Base-by-base conservation (phyloP, 495 filamentous ascomycete genomes). In the Ascodesmis nigricans region DNA sequence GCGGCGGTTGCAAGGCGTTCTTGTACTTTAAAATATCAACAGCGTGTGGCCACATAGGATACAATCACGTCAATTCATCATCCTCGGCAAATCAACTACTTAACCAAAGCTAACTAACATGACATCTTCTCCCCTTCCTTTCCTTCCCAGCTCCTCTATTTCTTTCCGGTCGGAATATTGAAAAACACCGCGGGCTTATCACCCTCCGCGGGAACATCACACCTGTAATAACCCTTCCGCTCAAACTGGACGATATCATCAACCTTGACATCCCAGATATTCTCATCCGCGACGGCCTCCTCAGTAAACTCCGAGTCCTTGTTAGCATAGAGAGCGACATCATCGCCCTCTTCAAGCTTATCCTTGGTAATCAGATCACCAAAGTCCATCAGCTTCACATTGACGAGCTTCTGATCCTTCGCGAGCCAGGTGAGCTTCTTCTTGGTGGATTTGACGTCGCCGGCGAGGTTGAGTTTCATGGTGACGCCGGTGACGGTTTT, bases 351-450 rank as follows among this genome's bases (percentile, higher is more conserved):
- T 49, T 72, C 66, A 22, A 92, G 62, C 38, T 78, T 73, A 43
- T 92, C 82, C 65, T 91, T 92, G 36, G 75, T 91, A 43, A 92
- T 73, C 25, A 93, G 65, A 55, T 79, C 76, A 53, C 91, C 83
- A 48, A 91, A 93, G 41, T 91, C 80, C 44, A 79, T 78, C 3
- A 91, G 62, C 53, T 91, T 77, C 14, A 87, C 73, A 0, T 75
- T 69, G 20, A 91, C 64, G 5, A 87, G 60, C 14, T 73, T 66
- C 58, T 84, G 77, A 25, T 65, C 67, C 2, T 61, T 62, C 0
- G 78, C 71, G 22, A 92, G 62, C 82, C 82, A 92, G 2, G 83
- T 91, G 18, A 92, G 64, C 62, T 91, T 92, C 67, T 91, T 91
- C 50, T 80, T 70, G n/a, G 82, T 91, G 54, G 71, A 69, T 62